phyloP scores from a whole-genome alignment of 1,284 basidiomycete species.

The Neonothopanus nambi region DNA sequence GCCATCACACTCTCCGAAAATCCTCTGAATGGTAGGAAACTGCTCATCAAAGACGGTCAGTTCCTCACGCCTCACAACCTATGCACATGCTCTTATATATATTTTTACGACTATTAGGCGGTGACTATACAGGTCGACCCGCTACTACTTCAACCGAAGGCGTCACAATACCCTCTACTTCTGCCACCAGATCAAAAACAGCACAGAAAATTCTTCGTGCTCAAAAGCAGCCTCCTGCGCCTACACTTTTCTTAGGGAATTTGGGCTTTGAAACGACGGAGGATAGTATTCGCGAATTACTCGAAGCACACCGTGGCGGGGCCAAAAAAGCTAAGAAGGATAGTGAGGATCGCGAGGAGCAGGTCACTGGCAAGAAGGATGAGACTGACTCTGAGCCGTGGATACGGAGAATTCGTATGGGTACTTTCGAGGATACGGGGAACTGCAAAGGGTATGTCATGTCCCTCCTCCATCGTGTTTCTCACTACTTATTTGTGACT shows the following conservation, averaged over 20 bases:
- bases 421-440: slow-evolving; percentile 94
- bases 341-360: slow-evolving; percentile 28
- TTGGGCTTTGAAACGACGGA: slow-evolving; percentile 86
- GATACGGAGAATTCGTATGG: slow-evolving; percentile 89
- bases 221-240: slow-evolving; percentile 83
- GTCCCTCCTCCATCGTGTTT: not conserved
- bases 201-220: slow-evolving; percentile 79
- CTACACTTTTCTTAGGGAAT: slow-evolving; percentile 89
- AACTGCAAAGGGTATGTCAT: slow-evolving; percentile 87
- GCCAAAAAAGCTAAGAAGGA: slow-evolving; percentile 23
- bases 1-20: slow-evolving; percentile 85
- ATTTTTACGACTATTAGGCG: slow-evolving; percentile 45
- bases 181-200: slow-evolving; percentile 60
- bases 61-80: slow-evolving; percentile 16
- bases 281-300: slow-evolving; percentile 67
- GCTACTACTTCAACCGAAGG: slow-evolving; percentile 31
- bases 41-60: slow-evolving; percentile 92
- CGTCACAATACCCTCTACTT: slow-evolving; percentile 11
- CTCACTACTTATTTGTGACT: not conserved
- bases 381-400: slow-evolving; percentile 50
- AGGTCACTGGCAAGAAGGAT: slow-evolving; percentile 27
- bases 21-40: slow-evolving; percentile 79
- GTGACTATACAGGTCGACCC: slow-evolving; percentile 72
- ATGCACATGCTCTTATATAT: slow-evolving; percentile 14
- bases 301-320: slow-evolving; percentile 65